Percentiles rank a stretch among this genome's conserved stretches.
Conservation (phyloP, 2,329 filamentous ascomycete genomes). For the Achaetomium macrosporum region DNA sequence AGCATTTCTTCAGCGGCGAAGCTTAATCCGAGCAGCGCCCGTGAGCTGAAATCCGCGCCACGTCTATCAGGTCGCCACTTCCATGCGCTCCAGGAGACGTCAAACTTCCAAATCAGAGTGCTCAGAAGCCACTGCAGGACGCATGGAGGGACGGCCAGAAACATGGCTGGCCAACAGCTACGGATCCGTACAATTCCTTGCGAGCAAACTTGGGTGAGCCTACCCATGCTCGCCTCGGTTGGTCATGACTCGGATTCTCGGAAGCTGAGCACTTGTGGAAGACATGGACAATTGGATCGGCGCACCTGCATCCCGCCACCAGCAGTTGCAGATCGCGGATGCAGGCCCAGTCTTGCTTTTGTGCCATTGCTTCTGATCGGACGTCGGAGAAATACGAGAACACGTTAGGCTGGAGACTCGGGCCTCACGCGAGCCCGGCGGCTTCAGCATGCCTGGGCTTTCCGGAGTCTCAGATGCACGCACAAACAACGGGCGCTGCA, state of each 20-base stretch:
- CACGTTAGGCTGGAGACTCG: background rate
- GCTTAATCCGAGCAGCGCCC: too few relatives aligned
- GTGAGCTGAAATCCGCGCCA: too few relatives aligned
- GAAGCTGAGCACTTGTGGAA: background rate
- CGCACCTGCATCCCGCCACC: background rate
- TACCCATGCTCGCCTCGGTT: too few relatives aligned
- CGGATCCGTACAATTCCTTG: too few relatives aligned
- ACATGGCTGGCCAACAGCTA: too few relatives aligned
- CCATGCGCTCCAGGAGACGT: background rate
- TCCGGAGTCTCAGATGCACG: too few relatives aligned
- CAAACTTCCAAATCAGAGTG: background rate
- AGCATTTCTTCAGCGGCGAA: too few relatives aligned
- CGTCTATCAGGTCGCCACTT: too few relatives aligned
- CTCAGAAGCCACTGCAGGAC: background rate
- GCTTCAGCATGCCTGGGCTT: too few relatives aligned
- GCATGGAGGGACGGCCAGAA: background rate
- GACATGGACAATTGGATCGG: conserved; percentile 4
- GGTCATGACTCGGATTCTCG: too few relatives aligned
- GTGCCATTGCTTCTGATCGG: background rate
- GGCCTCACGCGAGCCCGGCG: background rate
- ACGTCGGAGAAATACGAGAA: background rate
- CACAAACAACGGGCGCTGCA: too few relatives aligned
- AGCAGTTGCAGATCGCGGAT: conserved; percentile 7
- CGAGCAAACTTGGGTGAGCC: background rate
- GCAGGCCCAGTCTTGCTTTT: background rate